These are phyloP conservation scores for Colletotrichum sp. DNA, from an alignment of 2,329 filamentous ascomycete species.

Conservation along the genomic window DNA sequence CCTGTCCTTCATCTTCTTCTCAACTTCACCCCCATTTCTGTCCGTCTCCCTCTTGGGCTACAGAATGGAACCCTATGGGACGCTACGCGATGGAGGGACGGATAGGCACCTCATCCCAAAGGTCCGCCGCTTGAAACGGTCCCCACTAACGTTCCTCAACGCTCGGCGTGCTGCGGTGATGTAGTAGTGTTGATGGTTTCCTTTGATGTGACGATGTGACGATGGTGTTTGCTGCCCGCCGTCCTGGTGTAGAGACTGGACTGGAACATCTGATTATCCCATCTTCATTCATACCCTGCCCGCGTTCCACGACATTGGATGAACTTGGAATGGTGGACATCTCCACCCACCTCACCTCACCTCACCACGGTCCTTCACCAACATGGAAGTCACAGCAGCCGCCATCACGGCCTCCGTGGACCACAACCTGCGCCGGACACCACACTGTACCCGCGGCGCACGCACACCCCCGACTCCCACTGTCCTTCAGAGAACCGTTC, in stretches of 20 bases:
- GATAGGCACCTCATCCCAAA: slow-evolving; percentile 3
- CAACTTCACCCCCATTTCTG: background rate
- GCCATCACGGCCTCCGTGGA: background rate
- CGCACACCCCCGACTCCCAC: background rate
- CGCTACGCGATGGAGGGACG: slow-evolving; percentile 18
- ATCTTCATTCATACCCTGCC: background rate
- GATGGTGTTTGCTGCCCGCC: background rate
- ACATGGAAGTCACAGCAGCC: background rate
- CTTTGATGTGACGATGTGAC: background rate
- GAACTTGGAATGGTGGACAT: background rate
- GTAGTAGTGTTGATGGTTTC: background rate
- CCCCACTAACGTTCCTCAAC: background rate
- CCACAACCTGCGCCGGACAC: background rate
- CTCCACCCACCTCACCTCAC: background rate
- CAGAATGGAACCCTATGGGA: background rate
- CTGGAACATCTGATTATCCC: background rate
- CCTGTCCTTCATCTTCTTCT: background rate
- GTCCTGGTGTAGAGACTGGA: background rate
- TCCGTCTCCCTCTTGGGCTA: background rate
- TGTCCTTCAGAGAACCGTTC: background rate
- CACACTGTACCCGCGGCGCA: slow-evolving; percentile 2
- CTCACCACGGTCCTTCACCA: background rate
- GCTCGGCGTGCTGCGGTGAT: background rate
- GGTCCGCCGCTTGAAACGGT: slow-evolving; percentile 7
- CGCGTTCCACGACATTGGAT: background rate